Evolutionary conservation across 2,329 filamentous ascomycete genomes (phyloP).

Genomic region (Tolypocladium cylindrosporum): DNA sequence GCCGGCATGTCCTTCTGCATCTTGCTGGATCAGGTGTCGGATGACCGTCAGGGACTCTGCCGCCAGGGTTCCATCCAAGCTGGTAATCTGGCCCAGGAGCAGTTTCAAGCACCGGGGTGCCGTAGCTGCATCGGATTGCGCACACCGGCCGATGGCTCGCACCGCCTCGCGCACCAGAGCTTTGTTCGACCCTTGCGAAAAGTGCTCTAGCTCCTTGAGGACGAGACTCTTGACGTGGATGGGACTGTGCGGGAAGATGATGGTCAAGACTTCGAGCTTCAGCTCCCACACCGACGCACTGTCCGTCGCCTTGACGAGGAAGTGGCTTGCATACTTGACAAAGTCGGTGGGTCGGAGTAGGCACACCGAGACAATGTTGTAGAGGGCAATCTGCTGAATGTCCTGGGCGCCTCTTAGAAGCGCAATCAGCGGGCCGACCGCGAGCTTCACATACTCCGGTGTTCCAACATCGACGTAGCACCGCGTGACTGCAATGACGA

Average conservation of each 20-base stretch:
- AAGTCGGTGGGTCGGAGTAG: slow-evolving; percentile 69
- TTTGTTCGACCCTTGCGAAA: slow-evolving; percentile 64
- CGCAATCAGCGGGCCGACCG: slow-evolving; percentile 77
- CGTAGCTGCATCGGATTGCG: slow-evolving; percentile 63
- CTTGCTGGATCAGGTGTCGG: slow-evolving; percentile 86
- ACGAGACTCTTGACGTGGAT: slow-evolving; percentile 73
- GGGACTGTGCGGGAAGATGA: slow-evolving; percentile 79
- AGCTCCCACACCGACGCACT: slow-evolving; percentile 75
- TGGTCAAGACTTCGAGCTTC: slow-evolving; percentile 82
- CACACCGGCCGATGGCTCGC: slow-evolving; percentile 85
- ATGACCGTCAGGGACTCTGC: slow-evolving; percentile 93
- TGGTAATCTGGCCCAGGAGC: slow-evolving; percentile 78
- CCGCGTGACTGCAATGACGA: slow-evolving; percentile 77
- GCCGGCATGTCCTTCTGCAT: slow-evolving; percentile 67
- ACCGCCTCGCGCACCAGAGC: slow-evolving; percentile 81
- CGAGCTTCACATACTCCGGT: slow-evolving; percentile 59
- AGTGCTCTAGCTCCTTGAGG: slow-evolving; percentile 88
- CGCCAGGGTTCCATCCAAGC: slow-evolving; percentile 75
- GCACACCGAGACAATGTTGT: slow-evolving; percentile 92
- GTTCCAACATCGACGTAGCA: slow-evolving; percentile 82
- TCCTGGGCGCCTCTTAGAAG: slow-evolving; percentile 77
- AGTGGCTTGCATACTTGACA: slow-evolving; percentile 79
- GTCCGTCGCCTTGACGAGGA: slow-evolving; percentile 75
- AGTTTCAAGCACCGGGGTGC: slow-evolving; percentile 73
- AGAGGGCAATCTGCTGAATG: slow-evolving; percentile 80